Percentiles rank a stretch among this genome's conserved stretches.
Evolutionary conservation across 306 rosid genomes (phyloP).

Genomic region (Inga laurina): DNA sequence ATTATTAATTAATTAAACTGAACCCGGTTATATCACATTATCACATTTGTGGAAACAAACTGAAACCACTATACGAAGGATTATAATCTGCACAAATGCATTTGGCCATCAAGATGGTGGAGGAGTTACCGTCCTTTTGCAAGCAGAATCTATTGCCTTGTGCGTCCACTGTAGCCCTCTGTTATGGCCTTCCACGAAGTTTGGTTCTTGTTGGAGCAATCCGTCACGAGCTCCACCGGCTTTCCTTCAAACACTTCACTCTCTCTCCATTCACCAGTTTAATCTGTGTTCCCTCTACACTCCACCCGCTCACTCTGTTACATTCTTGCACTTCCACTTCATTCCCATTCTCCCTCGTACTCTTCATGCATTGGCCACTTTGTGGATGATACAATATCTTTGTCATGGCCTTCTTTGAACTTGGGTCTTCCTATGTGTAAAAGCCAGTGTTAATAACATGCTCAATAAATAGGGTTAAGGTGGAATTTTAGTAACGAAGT

Average conservation of each 20-base stretch:
- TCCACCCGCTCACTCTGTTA: slow-evolving; percentile 20
- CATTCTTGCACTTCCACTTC: slow-evolving; percentile 22
- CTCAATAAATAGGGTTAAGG: too few species aligned
- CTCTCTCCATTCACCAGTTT: background rate
- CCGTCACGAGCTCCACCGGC: background rate
- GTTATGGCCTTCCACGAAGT: slow-evolving; percentile 30
- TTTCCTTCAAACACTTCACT: slow-evolving; percentile 20
- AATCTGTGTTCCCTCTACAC: slow-evolving; percentile 1
- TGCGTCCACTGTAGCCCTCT: slow-evolving; percentile 1
- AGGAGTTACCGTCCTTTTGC: slow-evolving; percentile 1
- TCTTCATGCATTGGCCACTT: slow-evolving; percentile 23
- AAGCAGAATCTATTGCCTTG: slow-evolving; percentile 13
- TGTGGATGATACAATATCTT: slow-evolving; percentile 28
- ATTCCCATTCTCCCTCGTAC: background rate
- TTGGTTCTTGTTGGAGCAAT: slow-evolving; percentile 25
- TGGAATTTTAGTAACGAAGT: too few species aligned
- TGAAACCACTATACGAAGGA: slow-evolving; percentile 38
- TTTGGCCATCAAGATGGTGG: slow-evolving; percentile 2
- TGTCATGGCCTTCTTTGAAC: slow-evolving; percentile 4
- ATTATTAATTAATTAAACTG: background rate
- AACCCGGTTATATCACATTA: background rate
- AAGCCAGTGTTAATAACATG: background rate
- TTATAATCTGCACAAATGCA: slow-evolving; percentile 34
- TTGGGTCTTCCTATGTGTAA: slow-evolving; percentile 17
- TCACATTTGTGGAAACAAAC: slow-evolving; percentile 31